Conservation (phyloP, 176 grass and related monocot genomes). For the Carex myosuroides region DNA sequence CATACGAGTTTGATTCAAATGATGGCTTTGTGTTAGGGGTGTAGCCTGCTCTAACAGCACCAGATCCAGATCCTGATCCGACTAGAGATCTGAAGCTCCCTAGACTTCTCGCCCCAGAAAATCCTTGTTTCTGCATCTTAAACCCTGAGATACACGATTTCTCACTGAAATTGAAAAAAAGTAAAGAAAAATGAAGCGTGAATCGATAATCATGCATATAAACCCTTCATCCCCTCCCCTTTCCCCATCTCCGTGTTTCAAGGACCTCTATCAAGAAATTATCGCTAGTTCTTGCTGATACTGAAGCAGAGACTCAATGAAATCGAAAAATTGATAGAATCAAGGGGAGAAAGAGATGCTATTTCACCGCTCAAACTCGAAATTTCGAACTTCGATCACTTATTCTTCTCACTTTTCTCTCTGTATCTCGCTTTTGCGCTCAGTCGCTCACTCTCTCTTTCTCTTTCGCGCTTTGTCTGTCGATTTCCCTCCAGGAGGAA, state of each 20-base stretch:
- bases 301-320: neutral
- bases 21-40: slow-evolving; percentile 41
- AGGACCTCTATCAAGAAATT: neutral
- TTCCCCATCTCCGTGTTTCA: neutral
- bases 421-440: no score
- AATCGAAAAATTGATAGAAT: neutral
- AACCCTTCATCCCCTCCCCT: neutral
- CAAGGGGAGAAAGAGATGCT: neutral
- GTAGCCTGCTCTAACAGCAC: slow-evolving; percentile 20
- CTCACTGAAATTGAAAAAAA: neutral
- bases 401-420: neutral
- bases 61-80: slow-evolving; percentile 43
- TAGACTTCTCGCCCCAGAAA: slow-evolving; percentile 40
- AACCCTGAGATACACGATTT: neutral
- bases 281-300: neutral
- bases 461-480: neutral
- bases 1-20: slow-evolving; percentile 58
- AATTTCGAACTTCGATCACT: neutral
- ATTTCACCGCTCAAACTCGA: neutral
- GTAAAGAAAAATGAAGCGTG: neutral
- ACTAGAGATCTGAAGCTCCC: slow-evolving; percentile 58
- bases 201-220: neutral
- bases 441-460: neutral
- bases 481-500: neutral
- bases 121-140: slow-evolving; percentile 65